phyloP scores from a whole-genome alignment of 805 yeast species.

The Blastobotrys mokoenaii region DNA sequence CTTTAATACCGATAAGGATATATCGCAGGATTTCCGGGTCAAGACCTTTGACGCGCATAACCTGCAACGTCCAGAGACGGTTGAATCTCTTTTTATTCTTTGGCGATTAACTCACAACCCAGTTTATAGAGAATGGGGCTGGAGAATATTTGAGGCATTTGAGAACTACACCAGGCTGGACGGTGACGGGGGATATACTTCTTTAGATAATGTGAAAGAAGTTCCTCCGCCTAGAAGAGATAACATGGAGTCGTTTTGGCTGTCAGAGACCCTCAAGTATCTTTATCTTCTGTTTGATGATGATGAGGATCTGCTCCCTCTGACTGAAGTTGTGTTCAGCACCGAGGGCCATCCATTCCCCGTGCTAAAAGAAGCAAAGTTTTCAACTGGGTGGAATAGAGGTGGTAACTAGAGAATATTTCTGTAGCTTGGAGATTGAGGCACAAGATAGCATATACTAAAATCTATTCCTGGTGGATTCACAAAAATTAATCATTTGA shows the following conservation, averaged over 20 bases:
- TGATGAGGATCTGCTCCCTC: slow-evolving; percentile 43
- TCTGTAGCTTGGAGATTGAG: too few relatives aligned
- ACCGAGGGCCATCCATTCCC: slow-evolving; percentile 95
- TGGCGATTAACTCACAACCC: slow-evolving; percentile 74
- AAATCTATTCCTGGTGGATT: too few relatives aligned
- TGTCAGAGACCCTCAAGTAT: slow-evolving; percentile 87
- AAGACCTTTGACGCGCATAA: slow-evolving; percentile 71
- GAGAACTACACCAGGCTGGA: slow-evolving; percentile 47
- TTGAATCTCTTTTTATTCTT: slow-evolving; percentile 74
- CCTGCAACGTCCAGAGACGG: slow-evolving; percentile 89
- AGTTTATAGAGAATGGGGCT: slow-evolving; percentile 83
- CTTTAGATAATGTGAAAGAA: slow-evolving; percentile 56
- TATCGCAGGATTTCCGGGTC: slow-evolving; percentile 55
- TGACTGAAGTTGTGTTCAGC: slow-evolving; percentile 68
- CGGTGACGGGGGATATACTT: slow-evolving; percentile 46
- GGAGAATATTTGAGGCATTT: slow-evolving; percentile 71
- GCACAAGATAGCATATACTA: too few relatives aligned
- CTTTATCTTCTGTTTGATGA: slow-evolving; percentile 72
- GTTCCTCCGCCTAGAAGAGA: slow-evolving; percentile 49
- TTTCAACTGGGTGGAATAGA: too few relatives aligned
- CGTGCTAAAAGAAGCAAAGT: slow-evolving; percentile 29
- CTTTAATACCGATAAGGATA: slow-evolving; percentile 50
- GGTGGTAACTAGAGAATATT: too few relatives aligned
- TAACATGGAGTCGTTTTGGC: slow-evolving; percentile 88
- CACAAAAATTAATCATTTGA: too few relatives aligned